phyloP scores from a whole-genome alignment of 345 rosid genomes.

The Hirschfeldia incana region DNA sequence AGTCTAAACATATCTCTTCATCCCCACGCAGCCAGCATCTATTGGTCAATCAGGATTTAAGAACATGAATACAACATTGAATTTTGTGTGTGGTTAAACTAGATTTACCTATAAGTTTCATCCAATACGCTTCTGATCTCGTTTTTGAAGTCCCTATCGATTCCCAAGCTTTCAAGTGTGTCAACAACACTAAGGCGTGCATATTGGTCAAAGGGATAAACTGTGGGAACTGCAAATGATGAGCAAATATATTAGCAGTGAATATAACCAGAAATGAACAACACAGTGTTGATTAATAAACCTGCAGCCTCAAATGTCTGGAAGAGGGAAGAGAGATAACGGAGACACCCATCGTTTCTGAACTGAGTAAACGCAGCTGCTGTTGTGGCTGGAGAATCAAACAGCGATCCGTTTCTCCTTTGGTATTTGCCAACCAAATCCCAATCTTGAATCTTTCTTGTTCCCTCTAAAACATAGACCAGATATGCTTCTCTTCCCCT shows the following conservation, averaged over 20 bases:
- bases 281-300: slow-evolving; percentile 21
- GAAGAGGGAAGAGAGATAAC: slow-evolving; percentile 55
- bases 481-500: slow-evolving; percentile 62
- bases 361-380: slow-evolving; percentile 68
- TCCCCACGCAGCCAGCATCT: slow-evolving; percentile 79
- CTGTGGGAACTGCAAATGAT: slow-evolving; percentile 66
- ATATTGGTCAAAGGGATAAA: slow-evolving; percentile 61
- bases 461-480: slow-evolving; percentile 73
- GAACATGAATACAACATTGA: not conserved
- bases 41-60: slow-evolving; percentile 33
- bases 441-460: slow-evolving; percentile 58
- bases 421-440: slow-evolving; percentile 65
- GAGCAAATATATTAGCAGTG: slow-evolving; percentile 14
- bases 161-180: slow-evolving; percentile 68
- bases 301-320: slow-evolving; percentile 75
- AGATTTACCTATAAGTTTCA: slow-evolving; percentile 62
- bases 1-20: slow-evolving; percentile 61
- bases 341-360: slow-evolving; percentile 58
- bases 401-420: slow-evolving; percentile 72
- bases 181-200: slow-evolving; percentile 63
- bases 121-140: slow-evolving; percentile 57
- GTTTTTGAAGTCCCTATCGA: slow-evolving; percentile 56
- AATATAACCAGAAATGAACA: not conserved
- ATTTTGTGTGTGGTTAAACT: not conserved
- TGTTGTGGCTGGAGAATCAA: slow-evolving; percentile 86